Evolutionary conservation across 2,329 filamentous ascomycete genomes (phyloP), one percentile per base, ranked within the genome.

Genomic region (Fonsecaea pugnacius): DNA sequence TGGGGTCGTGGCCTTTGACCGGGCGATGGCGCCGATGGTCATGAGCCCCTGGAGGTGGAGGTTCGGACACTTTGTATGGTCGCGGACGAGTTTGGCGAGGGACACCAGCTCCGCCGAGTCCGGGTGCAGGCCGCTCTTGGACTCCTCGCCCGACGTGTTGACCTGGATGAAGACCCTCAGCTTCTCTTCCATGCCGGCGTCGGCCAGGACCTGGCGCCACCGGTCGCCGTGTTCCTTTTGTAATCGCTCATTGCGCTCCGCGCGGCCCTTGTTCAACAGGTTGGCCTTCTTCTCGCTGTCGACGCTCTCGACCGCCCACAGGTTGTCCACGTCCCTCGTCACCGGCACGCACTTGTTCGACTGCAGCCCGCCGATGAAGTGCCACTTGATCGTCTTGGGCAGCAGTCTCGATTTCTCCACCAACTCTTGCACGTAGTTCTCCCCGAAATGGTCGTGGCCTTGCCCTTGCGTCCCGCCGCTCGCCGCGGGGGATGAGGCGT

Each of bases 11-110:
- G 86, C 91, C 72, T 87, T 85, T 71, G 91, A 95, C 67, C 94
- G 81, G 55, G 92, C 94, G 75, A 98, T 96, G 18, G 94, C 92
- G 1, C 95, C 95, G 73, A 99, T 98, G 1, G 95, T 99, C 95
- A 99, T 99, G 40, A 99, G 78, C 0, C 95, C 95, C 33, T 90
- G 83, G 2, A 99, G 80, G 62, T 85, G 81, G 40, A 99, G 80
- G 54, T 70, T 55, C 1, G 91, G 88, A 75, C 92, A 96, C 40
- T 86, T 82, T 4, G 89, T 82, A 7, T 56, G 51, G 7, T 32
- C 27, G 10, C 85, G 76, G 58, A 99, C 86, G 72, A 89, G 84
- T 58, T 82, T 83, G 75, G 91, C 94, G 43, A 98, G 80, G 0
- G 79, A 81, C 75, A 54, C 86, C 82, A 71, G 58, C 30, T 66